Conservation (phyloP, 2,329 filamentous ascomycete species). For the Calonectria ilicicola region DNA sequence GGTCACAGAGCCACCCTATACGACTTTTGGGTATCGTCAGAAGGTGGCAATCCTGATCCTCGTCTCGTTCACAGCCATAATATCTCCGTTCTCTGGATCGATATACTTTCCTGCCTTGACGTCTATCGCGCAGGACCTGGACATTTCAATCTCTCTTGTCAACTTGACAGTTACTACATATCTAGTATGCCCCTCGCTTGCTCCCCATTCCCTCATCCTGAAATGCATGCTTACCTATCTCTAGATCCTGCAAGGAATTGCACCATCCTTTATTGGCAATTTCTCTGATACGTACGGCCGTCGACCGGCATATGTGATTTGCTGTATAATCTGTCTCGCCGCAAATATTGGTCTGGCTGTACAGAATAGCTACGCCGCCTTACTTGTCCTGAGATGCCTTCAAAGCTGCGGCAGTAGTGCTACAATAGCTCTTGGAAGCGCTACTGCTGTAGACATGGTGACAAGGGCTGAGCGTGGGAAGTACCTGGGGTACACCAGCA, state of each 20-base stretch:
- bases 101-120: constrained; percentile 42
- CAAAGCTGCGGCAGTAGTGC: constrained; percentile 61
- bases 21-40: neutral
- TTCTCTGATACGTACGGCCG: constrained; percentile 55
- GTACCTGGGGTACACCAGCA: constrained; percentile 30
- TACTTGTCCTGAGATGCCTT: constrained; percentile 59
- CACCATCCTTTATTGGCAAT: constrained; percentile 10
- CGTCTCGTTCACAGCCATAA: constrained; percentile 24
- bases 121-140: constrained; percentile 32
- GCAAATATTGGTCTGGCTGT: constrained; percentile 59
- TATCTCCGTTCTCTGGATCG: constrained; percentile 28
- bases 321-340: constrained; percentile 59
- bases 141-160: constrained; percentile 40
- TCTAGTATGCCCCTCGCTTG: neutral
- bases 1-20: neutral
- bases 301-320: constrained; percentile 56
- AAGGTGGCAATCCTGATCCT: constrained; percentile 18
- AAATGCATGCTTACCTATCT: neutral
- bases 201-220: too few relatives aligned
- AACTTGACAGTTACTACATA: constrained; percentile 54
- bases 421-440: constrained; percentile 43
- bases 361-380: constrained; percentile 53
- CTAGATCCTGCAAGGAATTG: constrained; percentile 8
- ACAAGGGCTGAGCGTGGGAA: constrained; percentile 42
- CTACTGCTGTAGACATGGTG: constrained; percentile 46